Evolutionary conservation across 306 rosid genomes (phyloP).

Genomic region (Sophora flavescens): DNA sequence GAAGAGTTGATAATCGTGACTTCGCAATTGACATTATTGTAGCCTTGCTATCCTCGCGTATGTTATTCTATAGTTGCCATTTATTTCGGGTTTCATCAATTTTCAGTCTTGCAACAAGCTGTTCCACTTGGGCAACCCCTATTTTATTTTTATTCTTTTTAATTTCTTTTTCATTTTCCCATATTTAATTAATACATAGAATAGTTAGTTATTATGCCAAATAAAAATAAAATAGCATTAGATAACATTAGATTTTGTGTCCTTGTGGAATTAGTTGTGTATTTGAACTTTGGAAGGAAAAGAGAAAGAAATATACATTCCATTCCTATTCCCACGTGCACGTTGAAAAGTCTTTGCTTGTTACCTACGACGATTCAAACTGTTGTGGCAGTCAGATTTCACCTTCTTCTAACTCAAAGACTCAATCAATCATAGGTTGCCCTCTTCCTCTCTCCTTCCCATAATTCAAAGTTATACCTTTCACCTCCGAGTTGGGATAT

Average conservation of each 20-base stretch:
- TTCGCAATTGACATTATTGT: background rate
- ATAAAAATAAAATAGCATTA: background rate
- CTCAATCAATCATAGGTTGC: background rate
- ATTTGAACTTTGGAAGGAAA: background rate
- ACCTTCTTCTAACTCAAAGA: conserved; percentile 40
- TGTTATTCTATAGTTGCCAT: background rate
- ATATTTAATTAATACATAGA: background rate
- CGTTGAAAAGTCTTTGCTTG: conserved; percentile 50
- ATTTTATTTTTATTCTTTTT: too few relatives aligned
- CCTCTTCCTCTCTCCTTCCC: conserved; percentile 8
- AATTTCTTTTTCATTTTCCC: too few relatives aligned
- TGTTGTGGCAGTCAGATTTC: conserved; percentile 24
- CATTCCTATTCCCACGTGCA: conserved; percentile 32
- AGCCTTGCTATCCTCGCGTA: background rate
- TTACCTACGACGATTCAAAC: conserved; percentile 61
- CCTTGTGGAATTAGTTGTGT: conserved; percentile 22
- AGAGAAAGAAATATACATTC: background rate
- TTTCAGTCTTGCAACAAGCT: too few relatives aligned
- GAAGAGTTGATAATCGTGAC: conserved; percentile 40
- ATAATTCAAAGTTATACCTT: conserved; percentile 38
- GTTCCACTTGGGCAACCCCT: too few relatives aligned
- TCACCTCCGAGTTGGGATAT: background rate
- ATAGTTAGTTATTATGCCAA: too few relatives aligned
- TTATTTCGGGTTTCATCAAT: background rate
- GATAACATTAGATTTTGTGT: background rate